Evolutionary conservation across 306 rosid species (phyloP), one percentile per base, ranked within the genome.

Genomic region (Hippophae tibetana): DNA sequence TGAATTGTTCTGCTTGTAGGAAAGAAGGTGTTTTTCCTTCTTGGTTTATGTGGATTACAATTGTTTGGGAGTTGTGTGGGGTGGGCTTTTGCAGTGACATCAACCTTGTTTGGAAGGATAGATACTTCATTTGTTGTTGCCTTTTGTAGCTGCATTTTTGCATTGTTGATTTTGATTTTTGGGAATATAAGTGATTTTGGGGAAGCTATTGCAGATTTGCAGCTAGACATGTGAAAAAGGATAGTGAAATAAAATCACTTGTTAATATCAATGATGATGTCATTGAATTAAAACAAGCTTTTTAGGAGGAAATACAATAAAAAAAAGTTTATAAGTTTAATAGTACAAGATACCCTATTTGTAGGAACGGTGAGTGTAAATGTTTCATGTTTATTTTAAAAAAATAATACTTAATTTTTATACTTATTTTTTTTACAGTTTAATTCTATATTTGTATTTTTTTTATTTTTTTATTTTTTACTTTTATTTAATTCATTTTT

Each of bases 21-120:
- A 82, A 87, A 61, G 96, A 90, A 67, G 89, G 86, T 12, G 90
- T 81, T 5, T 82, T 84, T 69, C 76, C 95, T 0, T 69, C 76
- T 11, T 87, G 95, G 94, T 81, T 58, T 43, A 63, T 87, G 0
- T 83, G 94, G 94, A 60, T 69, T 13, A 18, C 75, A 77, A 75
- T 68, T 76, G 27, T 65, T 78, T 2, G 97, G 95, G 7, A 58
- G 73, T 14, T 78, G 81, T 2, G 72, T 62, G 0, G 94, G 97
- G 72, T 60, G 0, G 92, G 97, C 2, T 87, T 18, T 90, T 25
- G 69, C 86, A 0, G 70, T 81, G 0, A 90, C 85, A 6, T 74
- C 94, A 0, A 63, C 70, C 0, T 57, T 69, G 0, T 82, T 88
- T 0, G 85, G 86, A 13, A 76, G 56, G 25, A 23, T 82, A 14